Evolutionary conservation across 2,329 filamentous ascomycete species (phyloP).

Genomic region (Penicillium sp.): DNA sequence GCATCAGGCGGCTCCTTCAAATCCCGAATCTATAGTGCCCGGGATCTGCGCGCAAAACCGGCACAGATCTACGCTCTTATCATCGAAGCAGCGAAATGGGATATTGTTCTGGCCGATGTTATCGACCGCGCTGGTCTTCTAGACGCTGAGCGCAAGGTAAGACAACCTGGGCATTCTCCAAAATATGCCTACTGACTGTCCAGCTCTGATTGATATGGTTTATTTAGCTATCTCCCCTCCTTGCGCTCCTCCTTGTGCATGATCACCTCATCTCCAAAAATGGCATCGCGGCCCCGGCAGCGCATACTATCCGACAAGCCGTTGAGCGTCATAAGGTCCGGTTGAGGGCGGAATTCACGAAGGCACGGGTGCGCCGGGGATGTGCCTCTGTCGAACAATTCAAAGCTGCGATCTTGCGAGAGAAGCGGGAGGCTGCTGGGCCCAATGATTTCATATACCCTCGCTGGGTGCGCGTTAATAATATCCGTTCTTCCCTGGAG

Average conservation of each 20-base stretch:
- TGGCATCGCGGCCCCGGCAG: slow-evolving; percentile 77
- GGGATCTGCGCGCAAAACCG: slow-evolving; percentile 73
- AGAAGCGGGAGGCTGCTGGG: slow-evolving; percentile 47
- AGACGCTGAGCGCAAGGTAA: slow-evolving; percentile 78
- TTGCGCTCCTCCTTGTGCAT: slow-evolving; percentile 80
- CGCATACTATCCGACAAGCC: slow-evolving; percentile 72
- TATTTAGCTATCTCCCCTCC: slow-evolving; percentile 70
- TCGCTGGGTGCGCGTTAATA: slow-evolving; percentile 91
- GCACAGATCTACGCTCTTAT: slow-evolving; percentile 85
- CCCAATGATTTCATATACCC: slow-evolving; percentile 56
- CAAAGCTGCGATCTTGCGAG: slow-evolving; percentile 33
- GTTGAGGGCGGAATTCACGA: slow-evolving; percentile 77
- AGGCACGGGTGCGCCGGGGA: slow-evolving; percentile 70
- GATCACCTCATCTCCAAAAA: slow-evolving; percentile 79
- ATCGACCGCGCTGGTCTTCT: slow-evolving; percentile 77
- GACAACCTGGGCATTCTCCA: slow-evolving; percentile 10
- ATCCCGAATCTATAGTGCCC: slow-evolving; percentile 72
- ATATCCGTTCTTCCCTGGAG: slow-evolving; percentile 67
- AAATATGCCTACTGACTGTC: slow-evolving; percentile 39
- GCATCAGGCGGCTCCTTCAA: slow-evolving; percentile 81
- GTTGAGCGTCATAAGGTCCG: slow-evolving; percentile 80
- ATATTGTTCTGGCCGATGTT: slow-evolving; percentile 79
- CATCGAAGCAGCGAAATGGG: slow-evolving; percentile 89
- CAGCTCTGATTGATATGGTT: slow-evolving; percentile 24
- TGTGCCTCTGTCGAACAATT: slow-evolving; percentile 68